These are phyloP conservation scores for Trichomonas vaginalis DNA, from an alignment of 208 protist genomes.

Conservation along the genomic window DNA sequence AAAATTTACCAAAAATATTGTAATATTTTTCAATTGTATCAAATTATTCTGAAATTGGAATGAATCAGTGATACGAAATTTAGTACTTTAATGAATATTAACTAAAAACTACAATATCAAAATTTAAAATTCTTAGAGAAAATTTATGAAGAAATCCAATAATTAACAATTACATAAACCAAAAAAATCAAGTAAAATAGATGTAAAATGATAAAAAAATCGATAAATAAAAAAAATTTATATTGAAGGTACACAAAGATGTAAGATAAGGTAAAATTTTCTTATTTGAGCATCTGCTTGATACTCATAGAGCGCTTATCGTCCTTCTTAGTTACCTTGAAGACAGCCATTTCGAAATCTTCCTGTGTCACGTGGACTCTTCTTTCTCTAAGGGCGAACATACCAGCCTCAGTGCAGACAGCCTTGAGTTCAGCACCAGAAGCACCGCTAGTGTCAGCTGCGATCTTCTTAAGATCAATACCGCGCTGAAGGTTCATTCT, in stretches of 20 bases:
- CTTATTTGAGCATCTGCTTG: conserved; percentile 17
- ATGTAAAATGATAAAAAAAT: not conserved
- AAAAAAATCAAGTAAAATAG: not conserved
- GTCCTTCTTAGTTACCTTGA: conserved; percentile 64
- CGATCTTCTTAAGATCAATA: conserved; percentile 80
- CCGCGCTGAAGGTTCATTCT: conserved; percentile 98
- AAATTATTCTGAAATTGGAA: not conserved
- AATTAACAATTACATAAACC: not conserved
- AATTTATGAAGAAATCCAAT: not conserved
- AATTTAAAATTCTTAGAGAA: not conserved
- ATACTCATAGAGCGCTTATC: not conserved
- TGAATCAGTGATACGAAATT: not conserved
- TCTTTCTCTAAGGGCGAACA: conserved; percentile 97
- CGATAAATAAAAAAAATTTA: not conserved
- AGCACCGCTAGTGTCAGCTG: conserved; percentile 75
- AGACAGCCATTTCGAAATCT: conserved; percentile 97
- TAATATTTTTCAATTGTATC: not conserved
- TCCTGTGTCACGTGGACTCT: conserved; percentile 97
- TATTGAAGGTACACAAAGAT: not conserved
- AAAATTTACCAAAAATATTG: not conserved
- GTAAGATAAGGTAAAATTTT: not conserved
- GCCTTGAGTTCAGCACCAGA: conserved; percentile 88
- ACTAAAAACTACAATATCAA: not conserved
- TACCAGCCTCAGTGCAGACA: conserved; percentile 77
- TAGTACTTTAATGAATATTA: not conserved